Base-by-base conservation (phyloP, 306 rosid genomes). In the Rubus idaeus region DNA sequence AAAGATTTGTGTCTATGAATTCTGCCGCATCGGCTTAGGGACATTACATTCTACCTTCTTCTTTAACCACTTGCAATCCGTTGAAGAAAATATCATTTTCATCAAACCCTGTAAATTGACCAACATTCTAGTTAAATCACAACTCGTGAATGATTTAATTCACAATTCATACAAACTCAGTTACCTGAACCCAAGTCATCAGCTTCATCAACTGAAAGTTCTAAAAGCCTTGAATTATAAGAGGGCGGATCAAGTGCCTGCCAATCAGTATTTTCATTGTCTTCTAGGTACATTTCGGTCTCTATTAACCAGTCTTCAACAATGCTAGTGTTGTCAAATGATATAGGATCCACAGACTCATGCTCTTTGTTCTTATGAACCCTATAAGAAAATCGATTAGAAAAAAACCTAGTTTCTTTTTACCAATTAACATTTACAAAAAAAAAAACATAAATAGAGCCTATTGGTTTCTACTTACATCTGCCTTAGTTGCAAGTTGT, bases 121-220 rank as follows among this genome's bases (percentile, higher is more conserved):
- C 62, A 74, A 45, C 50, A 78, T 3, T 65, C 68, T 14, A 26
- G 35, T 52, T 79, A n/a, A 60, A 74, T 44, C 13, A 46, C 10
- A 5, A 42, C 12, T 17, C 10, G 20, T 16, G 4, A 7, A 6
- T 16, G 4, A 72, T 55, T 26, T 13, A 13, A 21, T 41, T 41
- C 40, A 74, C 45, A 60, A 61, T 21, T 37, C 57, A 45, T 5
- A 45, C 30, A 74, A 68, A 49, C 37, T 10, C 26, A 11, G 46
- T 62, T 83, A 91, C 96, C 93, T 87, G 83, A 78, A 49, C 85
- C 79, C 76, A 89, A 78, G 56, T 86, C 96, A 71, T 91, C 93
- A 68, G 75, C 77, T 84, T 87, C 93, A 47, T 87, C 88, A 30
- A 68, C 81, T 42, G 84, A 82, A 80, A 87, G 86, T 85, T 87